phyloP scores from a whole-genome alignment of 73 alveolate species.

The Uronychia setigera region DNA sequence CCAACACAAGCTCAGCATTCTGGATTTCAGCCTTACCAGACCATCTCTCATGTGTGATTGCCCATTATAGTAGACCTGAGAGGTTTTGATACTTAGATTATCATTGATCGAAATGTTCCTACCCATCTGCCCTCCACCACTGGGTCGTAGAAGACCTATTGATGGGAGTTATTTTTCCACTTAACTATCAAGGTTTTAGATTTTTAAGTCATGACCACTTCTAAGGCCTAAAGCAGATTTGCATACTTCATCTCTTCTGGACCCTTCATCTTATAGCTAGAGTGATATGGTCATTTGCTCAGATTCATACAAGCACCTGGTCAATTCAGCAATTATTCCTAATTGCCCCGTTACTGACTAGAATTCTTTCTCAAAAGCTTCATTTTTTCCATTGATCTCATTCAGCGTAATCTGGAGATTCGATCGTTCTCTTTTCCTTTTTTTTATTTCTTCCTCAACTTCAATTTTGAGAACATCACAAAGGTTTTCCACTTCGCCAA shows the following conservation, averaged over 20 bases:
- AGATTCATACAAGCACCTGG: not conserved
- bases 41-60: not conserved
- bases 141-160: too few species aligned
- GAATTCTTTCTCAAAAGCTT: not conserved
- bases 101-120: too few species aligned
- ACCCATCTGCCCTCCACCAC: too few species aligned
- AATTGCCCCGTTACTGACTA: not conserved
- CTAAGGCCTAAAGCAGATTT: too few species aligned
- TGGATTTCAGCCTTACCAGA: not conserved
- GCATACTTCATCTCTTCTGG: too few species aligned
- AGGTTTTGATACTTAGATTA: too few species aligned
- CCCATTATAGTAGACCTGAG: not conserved
- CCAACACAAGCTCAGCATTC: not conserved
- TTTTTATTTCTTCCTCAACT: not conserved
- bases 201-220: too few species aligned
- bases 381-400: not conserved
- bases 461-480: not conserved
- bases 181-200: too few species aligned
- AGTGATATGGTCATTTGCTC: not conserved
- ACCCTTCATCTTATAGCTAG: not conserved
- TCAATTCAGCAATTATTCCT: not conserved
- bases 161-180: too few species aligned
- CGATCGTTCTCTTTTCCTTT: not conserved
- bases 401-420: not conserved
- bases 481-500: not conserved